These are phyloP conservation scores for Triticum dicoccoides DNA, from an alignment of 176 grass and related monocot species.

Conservation along the genomic window DNA sequence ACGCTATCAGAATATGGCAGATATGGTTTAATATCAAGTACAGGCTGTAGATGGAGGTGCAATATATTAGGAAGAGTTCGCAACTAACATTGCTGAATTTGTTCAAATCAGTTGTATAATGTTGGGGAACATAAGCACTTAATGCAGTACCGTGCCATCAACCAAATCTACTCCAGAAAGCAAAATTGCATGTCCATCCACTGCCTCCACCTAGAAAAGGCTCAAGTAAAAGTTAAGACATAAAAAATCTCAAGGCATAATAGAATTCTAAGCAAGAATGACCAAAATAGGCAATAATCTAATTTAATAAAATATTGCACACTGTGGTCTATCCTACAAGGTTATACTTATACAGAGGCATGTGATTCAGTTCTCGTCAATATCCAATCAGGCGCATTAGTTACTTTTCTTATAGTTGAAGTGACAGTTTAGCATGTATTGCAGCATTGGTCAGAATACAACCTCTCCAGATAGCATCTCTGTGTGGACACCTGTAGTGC, in stretches of 20 bases:
- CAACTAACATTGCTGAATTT: constrained; percentile 23
- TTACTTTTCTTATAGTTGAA: neutral
- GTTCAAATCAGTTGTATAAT: neutral
- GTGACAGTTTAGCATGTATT: neutral
- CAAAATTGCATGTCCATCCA: constrained; percentile 68
- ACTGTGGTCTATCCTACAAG: neutral
- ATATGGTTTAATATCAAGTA: constrained; percentile 97
- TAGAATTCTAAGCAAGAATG: neutral
- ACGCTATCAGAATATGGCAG: constrained; percentile 86
- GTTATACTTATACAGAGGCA: neutral
- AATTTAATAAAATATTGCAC: neutral
- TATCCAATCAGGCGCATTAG: neutral
- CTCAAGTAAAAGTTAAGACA: neutral
- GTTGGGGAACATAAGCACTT: constrained; percentile 1
- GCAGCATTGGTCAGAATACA: neutral
- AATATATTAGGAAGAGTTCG: constrained; percentile 40
- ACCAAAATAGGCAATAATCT: neutral
- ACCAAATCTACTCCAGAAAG: constrained; percentile 99
- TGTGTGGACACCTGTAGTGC: neutral
- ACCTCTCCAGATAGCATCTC: neutral
- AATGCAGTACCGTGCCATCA: constrained; percentile 67
- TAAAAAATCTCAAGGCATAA: neutral
- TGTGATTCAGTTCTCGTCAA: neutral
- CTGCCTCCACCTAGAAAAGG: constrained; percentile 69
- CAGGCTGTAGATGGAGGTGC: constrained; percentile 64